Base-by-base conservation (phyloP, 2,329 filamentous ascomycete genomes). In the Ascocoryne sarcoides region DNA sequence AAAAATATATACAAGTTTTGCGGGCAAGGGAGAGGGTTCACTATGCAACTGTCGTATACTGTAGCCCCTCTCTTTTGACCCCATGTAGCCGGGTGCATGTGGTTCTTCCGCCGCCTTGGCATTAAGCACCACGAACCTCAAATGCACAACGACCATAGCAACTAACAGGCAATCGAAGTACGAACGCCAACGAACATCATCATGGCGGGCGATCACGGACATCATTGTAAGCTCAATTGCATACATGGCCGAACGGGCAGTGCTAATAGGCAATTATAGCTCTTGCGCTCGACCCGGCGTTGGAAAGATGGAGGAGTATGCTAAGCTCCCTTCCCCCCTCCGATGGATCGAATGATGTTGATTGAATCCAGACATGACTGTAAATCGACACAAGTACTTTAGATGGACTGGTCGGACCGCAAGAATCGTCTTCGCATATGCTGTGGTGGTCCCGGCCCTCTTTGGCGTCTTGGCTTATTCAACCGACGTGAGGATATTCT, bases 331-430 rank as follows among this genome's bases (percentile, higher is more conserved):
- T 20, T 50, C 44, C 38, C 20, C 20, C 23, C 16, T 17, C 14
- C 38, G 10, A 26, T 26, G 23, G 23, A 26, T 7, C 23, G 23
- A 12, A 26, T 7, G 37, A 42, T 30, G 48, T 39, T 45, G 32
- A 48, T 36, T 5, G 18, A 12, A 28, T 28, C 10, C 57, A 95
- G 89, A 83, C 62, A 84, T 95, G 79, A 77, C 75, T 58, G 70
- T 75, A 58, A 87, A 85, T 70, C 83, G 92, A 52, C 82, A 89
- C 76, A 87, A 87, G 68, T 95, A 86, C 76, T 98, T 96, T 76
- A 77, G 87, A 64, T 96, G 87, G 86, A 96, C 84, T 26, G 75
- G 79, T 38, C 75, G 84, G 58, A 94, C 87, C 33, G 87, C 86
- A 20, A 79, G 76, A 67, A 65, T 95, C 57, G 80, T 82, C 4